A percentile compares a stretch with the other conserved stretches of the same genome.
Evolutionary conservation across 345 rosid species (phyloP).

Genomic region (Salix exigua): DNA sequence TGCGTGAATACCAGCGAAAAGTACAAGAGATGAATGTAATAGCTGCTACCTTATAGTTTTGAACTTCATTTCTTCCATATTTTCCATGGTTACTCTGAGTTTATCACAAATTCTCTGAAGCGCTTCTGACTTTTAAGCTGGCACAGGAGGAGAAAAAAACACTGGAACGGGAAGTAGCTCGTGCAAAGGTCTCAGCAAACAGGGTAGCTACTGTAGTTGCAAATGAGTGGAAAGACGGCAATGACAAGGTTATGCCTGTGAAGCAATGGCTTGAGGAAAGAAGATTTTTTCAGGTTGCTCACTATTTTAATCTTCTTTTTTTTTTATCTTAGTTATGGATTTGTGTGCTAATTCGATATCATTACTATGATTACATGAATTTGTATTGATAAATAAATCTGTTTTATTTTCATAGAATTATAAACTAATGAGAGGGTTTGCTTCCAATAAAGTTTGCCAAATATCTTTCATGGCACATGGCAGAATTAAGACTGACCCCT

Average conservation of each 20-base stretch:
- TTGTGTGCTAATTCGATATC: neutral
- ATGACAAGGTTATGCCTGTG: constrained; percentile 54
- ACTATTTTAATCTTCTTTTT: neutral
- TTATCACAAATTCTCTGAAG: constrained; percentile 1
- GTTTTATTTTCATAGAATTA: neutral
- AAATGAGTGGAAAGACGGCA: constrained; percentile 52
- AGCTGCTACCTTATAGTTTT: neutral
- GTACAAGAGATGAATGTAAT: constrained; percentile 48
- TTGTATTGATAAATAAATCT: neutral
- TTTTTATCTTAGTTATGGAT: neutral
- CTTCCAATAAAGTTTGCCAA: neutral
- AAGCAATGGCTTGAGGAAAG: constrained; percentile 51
- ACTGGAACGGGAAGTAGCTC: constrained; percentile 48
- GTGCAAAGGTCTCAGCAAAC: constrained; percentile 47
- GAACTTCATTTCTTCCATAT: constrained; percentile 4
- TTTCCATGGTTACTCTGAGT: neutral
- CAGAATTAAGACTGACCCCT: neutral
- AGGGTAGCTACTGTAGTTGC: constrained; percentile 53
- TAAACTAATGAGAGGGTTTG: neutral
- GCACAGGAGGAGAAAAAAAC: constrained; percentile 44
- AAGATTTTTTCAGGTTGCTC: constrained; percentile 39
- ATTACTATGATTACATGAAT: neutral
- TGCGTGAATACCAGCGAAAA: constrained; percentile 46
- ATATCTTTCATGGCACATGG: neutral
- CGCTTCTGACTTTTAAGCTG: constrained; percentile 20